Base-by-base conservation (phyloP, 2,329 filamentous ascomycete species). In the Aspergillus oerlinghausenensis region DNA sequence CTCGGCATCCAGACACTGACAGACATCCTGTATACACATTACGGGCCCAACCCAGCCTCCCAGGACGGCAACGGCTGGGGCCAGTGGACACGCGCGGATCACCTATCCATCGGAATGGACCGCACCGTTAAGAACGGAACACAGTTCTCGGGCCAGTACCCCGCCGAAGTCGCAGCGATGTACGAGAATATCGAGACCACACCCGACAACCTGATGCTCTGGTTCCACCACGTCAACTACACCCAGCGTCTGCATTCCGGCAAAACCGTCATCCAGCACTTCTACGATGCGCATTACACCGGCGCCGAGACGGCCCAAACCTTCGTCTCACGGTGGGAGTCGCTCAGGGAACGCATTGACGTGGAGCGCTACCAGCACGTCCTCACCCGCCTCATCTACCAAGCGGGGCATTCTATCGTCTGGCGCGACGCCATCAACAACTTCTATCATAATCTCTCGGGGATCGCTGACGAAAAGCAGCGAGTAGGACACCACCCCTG, bases 141-240 rank as follows among this genome's bases (percentile, higher is more conserved):
- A 0, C 83, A 84, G 0, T 85, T 80, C 60, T 75, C 86, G 0
- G 85, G 85, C 0, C 85, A 89, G 63, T 90, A 90, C 65, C 85
- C 86, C 0, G 62, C 78, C 0, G 82, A 87, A 57, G 70, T 90
- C 0, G 82, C 83, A 0, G 68, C 74, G 2, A 70, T 75, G 63
- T 90, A 81, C 66, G 87, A 90, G 62, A 72, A 80, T 47, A 74
- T 84, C 19, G 79, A 81, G 14, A 86, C 82, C 0, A 89, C 87
- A 0, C 86, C 87, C 0, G 87, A 89, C 58, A 77, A 89, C 23
- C 74, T 90, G 1, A 70, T 90, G 2, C 75, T 90, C 2, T 90
- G 87, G 87, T 90, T 90, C 73, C 88, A 90, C 68, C 88, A 90
- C 65, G 85, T 90, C 0, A 80, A 81, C 3, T 90, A 88, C 67